phyloP scores from a whole-genome alignment of 257 asterid species.

The Penstemon davidsonii region DNA sequence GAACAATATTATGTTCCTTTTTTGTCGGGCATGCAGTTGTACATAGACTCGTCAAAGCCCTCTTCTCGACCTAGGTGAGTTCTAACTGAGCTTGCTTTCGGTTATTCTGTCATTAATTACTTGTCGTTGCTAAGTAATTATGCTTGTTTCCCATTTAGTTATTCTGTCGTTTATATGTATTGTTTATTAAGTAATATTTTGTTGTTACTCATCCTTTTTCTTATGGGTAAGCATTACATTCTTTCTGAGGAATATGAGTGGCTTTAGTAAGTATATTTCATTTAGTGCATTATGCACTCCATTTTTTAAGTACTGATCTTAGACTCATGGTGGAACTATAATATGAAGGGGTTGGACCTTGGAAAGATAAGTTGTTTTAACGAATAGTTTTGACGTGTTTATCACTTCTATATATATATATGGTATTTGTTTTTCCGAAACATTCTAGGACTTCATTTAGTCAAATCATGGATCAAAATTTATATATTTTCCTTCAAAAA shows the following conservation, averaged over 20 bases:
- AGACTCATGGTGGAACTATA: constrained; percentile 10
- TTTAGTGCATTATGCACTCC: not conserved
- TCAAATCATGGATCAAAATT: no score
- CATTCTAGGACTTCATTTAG: not conserved
- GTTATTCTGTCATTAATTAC: constrained; percentile 8
- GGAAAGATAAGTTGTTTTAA: constrained; percentile 7
- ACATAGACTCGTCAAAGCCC: constrained; percentile 49
- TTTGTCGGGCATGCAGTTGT: constrained; percentile 82
- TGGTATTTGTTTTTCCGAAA: not conserved
- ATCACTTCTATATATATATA: not conserved
- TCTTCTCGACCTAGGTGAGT: constrained; percentile 47
- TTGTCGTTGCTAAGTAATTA: constrained; percentile 16
- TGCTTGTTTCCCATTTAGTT: constrained; percentile 8
- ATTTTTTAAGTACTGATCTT: not conserved
- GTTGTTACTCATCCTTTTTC: constrained; percentile 9
- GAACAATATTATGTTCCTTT: constrained; percentile 73
- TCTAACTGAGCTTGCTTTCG: constrained; percentile 12
- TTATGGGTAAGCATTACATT: not conserved
- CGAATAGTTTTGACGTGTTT: constrained; percentile 17
- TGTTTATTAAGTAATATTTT: constrained; percentile 16
- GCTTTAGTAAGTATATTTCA: not conserved
- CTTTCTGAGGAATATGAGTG: not conserved
- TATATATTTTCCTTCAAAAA: no score
- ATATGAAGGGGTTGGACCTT: not conserved
- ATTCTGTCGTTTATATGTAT: constrained; percentile 13